Conservation (phyloP, 257 asterid species). For the Nicotiana benthamiana region DNA sequence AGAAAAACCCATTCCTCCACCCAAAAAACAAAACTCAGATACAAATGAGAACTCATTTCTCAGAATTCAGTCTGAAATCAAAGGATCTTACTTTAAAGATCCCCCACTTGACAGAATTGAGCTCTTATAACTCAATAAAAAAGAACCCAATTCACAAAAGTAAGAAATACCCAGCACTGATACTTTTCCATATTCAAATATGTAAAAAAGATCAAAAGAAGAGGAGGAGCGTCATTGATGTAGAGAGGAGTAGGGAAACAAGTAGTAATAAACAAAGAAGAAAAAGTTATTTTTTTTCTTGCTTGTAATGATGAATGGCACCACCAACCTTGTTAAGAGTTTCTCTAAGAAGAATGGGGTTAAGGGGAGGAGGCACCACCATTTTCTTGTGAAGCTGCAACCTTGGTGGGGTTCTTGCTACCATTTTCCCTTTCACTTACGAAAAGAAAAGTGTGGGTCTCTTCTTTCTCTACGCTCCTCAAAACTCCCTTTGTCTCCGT, state of each 20-base stretch:
- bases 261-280: too few relatives aligned
- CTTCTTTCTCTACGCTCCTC: constrained; percentile 4
- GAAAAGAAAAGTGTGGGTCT: not conserved
- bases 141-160: not conserved
- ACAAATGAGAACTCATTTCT: not conserved
- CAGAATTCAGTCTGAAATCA: not conserved
- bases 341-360: constrained; percentile 63
- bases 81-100: not conserved
- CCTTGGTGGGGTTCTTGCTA: constrained; percentile 79
- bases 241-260: not conserved
- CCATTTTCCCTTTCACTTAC: constrained; percentile 36
- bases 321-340: constrained; percentile 54
- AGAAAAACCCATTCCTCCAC: not conserved
- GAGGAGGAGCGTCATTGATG: not conserved
- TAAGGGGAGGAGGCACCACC: constrained; percentile 38
- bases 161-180: not conserved
- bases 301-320: not conserved
- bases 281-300: not conserved
- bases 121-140: not conserved
- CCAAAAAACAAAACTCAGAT: not conserved
- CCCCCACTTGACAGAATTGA: not conserved
- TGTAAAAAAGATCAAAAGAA: not conserved
- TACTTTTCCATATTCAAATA: not conserved
- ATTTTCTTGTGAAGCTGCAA: constrained; percentile 23
- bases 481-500: constrained; percentile 10